Conservation (phyloP, 2,329 filamentous ascomycete species). For the Raffaelea deltoideospora region DNA sequence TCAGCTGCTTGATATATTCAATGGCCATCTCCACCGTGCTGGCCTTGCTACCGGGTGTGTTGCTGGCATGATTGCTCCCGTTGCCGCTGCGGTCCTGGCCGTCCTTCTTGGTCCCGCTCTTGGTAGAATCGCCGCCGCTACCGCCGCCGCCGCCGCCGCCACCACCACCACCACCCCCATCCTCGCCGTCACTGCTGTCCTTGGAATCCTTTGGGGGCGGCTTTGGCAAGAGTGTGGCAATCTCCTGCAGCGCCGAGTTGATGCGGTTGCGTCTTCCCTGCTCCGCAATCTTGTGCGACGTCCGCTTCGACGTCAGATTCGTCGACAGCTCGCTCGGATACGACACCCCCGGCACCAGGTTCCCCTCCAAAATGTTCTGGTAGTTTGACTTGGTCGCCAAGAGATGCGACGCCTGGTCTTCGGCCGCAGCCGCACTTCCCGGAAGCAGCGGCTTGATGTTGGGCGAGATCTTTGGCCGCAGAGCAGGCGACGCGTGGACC, state of each 20-base stretch:
- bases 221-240: constrained; percentile 66
- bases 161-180: constrained; percentile 17
- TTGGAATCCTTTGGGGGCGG: constrained; percentile 16
- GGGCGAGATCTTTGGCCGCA: constrained; percentile 80
- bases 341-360: constrained; percentile 72
- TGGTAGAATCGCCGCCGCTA: constrained; percentile 19
- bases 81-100: constrained; percentile 40
- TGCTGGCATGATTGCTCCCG: constrained; percentile 17
- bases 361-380: constrained; percentile 91
- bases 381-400: constrained; percentile 95
- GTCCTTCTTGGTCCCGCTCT: constrained; percentile 60
- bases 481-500: constrained; percentile 68
- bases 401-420: constrained; percentile 53
- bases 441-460: constrained; percentile 86
- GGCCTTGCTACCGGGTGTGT: constrained; percentile 66
- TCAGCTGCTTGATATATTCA: constrained; percentile 78
- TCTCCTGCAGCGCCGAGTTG: constrained; percentile 83
- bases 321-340: constrained; percentile 86
- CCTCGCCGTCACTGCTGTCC: background rate
- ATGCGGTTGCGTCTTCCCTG: constrained; percentile 91
- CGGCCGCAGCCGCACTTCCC: constrained; percentile 30
- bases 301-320: constrained; percentile 89
- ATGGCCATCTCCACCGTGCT: constrained; percentile 97
- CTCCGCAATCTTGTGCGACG: constrained; percentile 94
- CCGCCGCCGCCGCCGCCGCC: constrained; percentile 14